Evolutionary conservation across 2,329 filamentous ascomycete species (phyloP).

Genomic region (Purpureocillium lavendulum): DNA sequence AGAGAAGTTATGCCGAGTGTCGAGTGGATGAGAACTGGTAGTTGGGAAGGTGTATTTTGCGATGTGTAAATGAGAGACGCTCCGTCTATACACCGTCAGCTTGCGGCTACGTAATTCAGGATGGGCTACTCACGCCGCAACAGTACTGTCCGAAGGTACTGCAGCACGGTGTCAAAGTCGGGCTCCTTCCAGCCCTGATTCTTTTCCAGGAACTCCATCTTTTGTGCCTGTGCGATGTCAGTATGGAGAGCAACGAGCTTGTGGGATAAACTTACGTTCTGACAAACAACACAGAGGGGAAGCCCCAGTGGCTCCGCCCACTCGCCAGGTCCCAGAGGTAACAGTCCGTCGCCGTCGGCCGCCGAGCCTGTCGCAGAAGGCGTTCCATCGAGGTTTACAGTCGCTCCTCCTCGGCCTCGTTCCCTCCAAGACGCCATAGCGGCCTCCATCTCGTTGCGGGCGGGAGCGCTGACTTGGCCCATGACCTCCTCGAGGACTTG

Average conservation of each 20-base stretch:
- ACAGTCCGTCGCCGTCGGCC: slow-evolving; percentile 56
- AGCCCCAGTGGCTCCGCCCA: slow-evolving; percentile 87
- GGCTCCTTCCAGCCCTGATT: slow-evolving; percentile 92
- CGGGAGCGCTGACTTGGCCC: slow-evolving; percentile 63
- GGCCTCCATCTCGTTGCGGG: slow-evolving; percentile 79
- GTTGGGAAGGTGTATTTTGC: slow-evolving; percentile 64
- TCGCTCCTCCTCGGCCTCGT: slow-evolving; percentile 56
- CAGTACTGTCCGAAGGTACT: slow-evolving; percentile 83
- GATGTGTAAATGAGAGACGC: slow-evolving; percentile 80
- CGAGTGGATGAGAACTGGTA: slow-evolving; percentile 75
- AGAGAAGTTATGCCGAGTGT: slow-evolving; percentile 80
- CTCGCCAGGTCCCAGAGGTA: slow-evolving; percentile 80
- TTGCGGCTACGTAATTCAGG: not conserved
- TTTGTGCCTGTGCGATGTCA: slow-evolving; percentile 55
- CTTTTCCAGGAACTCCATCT: slow-evolving; percentile 83
- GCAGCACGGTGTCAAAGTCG: slow-evolving; percentile 90
- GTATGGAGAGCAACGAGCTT: slow-evolving; percentile 7
- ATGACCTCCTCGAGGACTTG: slow-evolving; percentile 72
- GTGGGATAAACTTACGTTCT: slow-evolving; percentile 55
- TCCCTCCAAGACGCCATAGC: slow-evolving; percentile 75
- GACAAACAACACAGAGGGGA: slow-evolving; percentile 88
- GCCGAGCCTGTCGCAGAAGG: slow-evolving; percentile 40
- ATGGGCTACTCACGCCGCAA: slow-evolving; percentile 60
- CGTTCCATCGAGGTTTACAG: slow-evolving; percentile 54
- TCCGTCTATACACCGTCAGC: slow-evolving; percentile 49